Percentiles rank a stretch among this genome's conserved stretches.
phyloP scores from a whole-genome alignment of 1,139 yeast species.

The Wickerhamomyces sp. region DNA sequence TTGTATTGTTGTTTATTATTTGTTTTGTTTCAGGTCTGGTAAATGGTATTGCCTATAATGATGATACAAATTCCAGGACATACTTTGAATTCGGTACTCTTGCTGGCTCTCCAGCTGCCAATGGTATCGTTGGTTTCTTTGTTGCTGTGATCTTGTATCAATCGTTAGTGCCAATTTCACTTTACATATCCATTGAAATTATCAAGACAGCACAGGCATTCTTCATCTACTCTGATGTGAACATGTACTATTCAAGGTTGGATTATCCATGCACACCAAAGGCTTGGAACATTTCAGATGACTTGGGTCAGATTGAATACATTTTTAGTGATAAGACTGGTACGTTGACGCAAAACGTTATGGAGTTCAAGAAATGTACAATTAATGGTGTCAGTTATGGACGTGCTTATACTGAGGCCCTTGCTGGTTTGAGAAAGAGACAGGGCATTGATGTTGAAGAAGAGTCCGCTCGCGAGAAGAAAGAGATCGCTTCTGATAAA shows the following conservation, averaged over 20 bases:
- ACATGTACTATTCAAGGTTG: slow-evolving; percentile 77
- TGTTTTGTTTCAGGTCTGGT: slow-evolving; percentile 81
- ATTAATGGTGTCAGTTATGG: slow-evolving; percentile 88
- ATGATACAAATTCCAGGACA: slow-evolving; percentile 48
- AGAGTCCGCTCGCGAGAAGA: slow-evolving; percentile 60
- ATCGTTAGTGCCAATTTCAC: slow-evolving; percentile 88
- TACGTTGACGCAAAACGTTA: slow-evolving; percentile 90
- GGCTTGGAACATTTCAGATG: slow-evolving; percentile 96
- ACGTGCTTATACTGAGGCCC: slow-evolving; percentile 91
- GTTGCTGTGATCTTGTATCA: slow-evolving; percentile 88
- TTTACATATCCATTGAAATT: slow-evolving; percentile 91
- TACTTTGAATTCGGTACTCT: slow-evolving; percentile 69
- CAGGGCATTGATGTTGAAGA: slow-evolving; percentile 74
- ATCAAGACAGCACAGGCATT: slow-evolving; percentile 92
- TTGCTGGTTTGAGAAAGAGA: slow-evolving; percentile 87
- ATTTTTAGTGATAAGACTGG: slow-evolving; percentile 97
- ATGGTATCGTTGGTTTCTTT: slow-evolving; percentile 82
- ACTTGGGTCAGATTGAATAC: slow-evolving; percentile 93
- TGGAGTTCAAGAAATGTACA: slow-evolving; percentile 94
- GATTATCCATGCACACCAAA: slow-evolving; percentile 97
- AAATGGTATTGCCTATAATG: slow-evolving; percentile 70
- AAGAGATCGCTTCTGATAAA: slow-evolving; percentile 58
- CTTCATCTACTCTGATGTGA: slow-evolving; percentile 82
- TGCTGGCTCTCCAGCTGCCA: slow-evolving; percentile 57
- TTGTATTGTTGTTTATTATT: slow-evolving; percentile 63